phyloP scores from a whole-genome alignment of 1,284 basidiomycete species.

The Puccinia triticina region DNA sequence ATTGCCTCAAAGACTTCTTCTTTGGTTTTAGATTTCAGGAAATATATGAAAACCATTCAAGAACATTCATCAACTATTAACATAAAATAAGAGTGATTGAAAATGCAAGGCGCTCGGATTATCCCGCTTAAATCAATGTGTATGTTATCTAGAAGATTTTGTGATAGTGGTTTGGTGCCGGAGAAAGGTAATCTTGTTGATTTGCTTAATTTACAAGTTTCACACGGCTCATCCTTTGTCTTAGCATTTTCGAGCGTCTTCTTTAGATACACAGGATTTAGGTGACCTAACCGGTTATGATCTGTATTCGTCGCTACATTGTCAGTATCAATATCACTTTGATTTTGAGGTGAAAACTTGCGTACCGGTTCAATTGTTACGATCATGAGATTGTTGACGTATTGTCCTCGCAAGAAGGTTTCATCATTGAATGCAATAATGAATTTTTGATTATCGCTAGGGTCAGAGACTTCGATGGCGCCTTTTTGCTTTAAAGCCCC shows the following conservation, averaged over 20 bases:
- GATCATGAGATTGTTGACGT: background rate
- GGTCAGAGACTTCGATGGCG: background rate
- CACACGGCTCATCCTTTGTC: background rate
- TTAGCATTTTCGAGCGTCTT: background rate
- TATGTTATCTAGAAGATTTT: background rate
- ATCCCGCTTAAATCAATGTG: background rate
- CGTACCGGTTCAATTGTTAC: background rate
- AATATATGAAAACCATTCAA: background rate
- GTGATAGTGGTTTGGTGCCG: background rate
- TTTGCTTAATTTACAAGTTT: background rate
- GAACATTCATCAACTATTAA: background rate
- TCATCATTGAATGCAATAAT: background rate
- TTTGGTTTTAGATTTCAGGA: background rate
- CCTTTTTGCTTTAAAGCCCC: background rate
- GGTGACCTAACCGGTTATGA: slow-evolving; percentile 3
- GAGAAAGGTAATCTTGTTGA: background rate
- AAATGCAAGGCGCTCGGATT: background rate
- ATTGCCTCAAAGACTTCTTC: slow-evolving; percentile 1
- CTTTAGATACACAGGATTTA: background rate
- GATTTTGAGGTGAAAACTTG: no score
- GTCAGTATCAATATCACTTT: no score
- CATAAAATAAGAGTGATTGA: background rate
- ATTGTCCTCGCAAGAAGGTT: background rate
- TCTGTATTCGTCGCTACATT: no score
- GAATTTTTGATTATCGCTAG: background rate